Evolutionary conservation across 1,284 basidiomycete genomes (phyloP), one percentile per base, ranked within the genome.

Genomic region (Athelia sp.): DNA sequence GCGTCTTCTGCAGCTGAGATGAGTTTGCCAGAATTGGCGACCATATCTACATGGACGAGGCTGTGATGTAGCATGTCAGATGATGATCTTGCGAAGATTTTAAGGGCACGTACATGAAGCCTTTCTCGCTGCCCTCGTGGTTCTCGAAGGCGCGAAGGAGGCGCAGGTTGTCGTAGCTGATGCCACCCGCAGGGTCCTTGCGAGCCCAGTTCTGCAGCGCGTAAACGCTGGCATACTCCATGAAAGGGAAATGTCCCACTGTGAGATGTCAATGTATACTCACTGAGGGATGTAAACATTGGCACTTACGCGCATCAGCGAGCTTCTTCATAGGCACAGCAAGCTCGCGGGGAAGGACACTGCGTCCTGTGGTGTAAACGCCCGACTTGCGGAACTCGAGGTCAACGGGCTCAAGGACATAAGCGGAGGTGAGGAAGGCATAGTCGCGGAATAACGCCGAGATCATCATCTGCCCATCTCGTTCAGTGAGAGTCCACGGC

Each of bases 201-300:
- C 57, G 54, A 17, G 52, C 53, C 46, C 58, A 63, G 47, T 63
- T 63, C 43, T 51, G 56, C 0, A 63, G 54, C 6, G 62, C 62
- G 43, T 63, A 63, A 8, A 58, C 59, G 14, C 60, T 57, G 0
- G 60, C 59, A 40, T 63, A 63, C 43, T 63, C 62, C 62, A 63
- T 63, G 51, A 59, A 63, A 4, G 62, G 60, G 19, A 40, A 40
- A 40, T 40, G 36, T 9, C 36, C 36, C 6, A 40, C 36, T 40
- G 19, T 8, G n/a, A 6, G n/a, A n/a, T n/a, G 36, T 40, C 36
- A 40, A n/a, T 56, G 14, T 17, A 46, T 2, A 8, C 11, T 19
- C 9, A 22, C 14, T 19, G 36, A 14, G 18, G 8, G 3, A 38
- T 42, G 49, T 2, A 3, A 4, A 45, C 4, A 18, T 9, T 47